phyloP scores from a whole-genome alignment of 2,329 filamentous ascomycete genomes.

The Cercospora nicotianae region DNA sequence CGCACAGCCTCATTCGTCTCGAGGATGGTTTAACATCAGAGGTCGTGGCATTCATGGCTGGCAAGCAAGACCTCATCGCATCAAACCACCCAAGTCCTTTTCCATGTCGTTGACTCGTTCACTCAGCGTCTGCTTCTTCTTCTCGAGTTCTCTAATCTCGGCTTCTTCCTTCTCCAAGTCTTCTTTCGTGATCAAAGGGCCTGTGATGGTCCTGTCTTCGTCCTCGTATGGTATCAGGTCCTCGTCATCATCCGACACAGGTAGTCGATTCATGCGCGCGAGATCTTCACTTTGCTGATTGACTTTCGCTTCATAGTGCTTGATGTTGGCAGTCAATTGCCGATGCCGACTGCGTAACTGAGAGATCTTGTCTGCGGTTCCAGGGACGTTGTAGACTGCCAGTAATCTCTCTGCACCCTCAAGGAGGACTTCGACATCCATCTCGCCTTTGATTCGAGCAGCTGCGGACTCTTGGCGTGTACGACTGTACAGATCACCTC shows the following conservation, averaged over 20 bases:
- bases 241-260: conserved; percentile 28
- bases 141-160: conserved; percentile 63
- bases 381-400: conserved; percentile 79
- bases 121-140: conserved; percentile 62
- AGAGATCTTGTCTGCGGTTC: conserved; percentile 73
- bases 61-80: conserved; percentile 43
- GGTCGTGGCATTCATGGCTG: background rate
- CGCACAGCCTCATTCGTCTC: background rate
- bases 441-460: conserved; percentile 59
- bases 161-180: conserved; percentile 69
- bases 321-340: conserved; percentile 70
- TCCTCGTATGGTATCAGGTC: conserved; percentile 51
- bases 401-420: conserved; percentile 87
- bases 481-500: conserved; percentile 79
- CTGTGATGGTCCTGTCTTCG: conserved; percentile 44
- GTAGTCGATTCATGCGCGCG: conserved; percentile 65
- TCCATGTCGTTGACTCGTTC: conserved; percentile 68
- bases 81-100: conserved; percentile 63
- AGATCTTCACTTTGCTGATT: conserved; percentile 73
- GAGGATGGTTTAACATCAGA: background rate
- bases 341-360: conserved; percentile 69
- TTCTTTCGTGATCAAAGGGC: conserved; percentile 62
- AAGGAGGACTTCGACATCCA: conserved; percentile 84
- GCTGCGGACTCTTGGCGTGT: conserved; percentile 63
- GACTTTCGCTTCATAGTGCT: conserved; percentile 78